phyloP scores from a whole-genome alignment of 1,139 yeast species.

The Yamadazyma friedrichii region DNA sequence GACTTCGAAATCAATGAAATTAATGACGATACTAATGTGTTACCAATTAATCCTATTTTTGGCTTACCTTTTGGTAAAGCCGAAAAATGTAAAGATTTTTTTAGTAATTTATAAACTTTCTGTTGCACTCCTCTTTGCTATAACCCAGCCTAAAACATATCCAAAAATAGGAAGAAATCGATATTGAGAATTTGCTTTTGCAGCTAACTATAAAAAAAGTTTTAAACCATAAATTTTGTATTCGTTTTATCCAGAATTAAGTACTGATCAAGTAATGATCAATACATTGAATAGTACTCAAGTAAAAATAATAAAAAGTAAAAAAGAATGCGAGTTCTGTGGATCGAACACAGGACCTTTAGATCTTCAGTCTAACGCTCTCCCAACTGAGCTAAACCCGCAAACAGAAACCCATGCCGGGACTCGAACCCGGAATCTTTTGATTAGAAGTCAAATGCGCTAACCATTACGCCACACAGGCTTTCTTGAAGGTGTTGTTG shows the following conservation, averaged over 20 bases:
- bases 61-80: slow-evolving; percentile 49
- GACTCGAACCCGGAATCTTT: slow-evolving; percentile 35
- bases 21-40: slow-evolving; percentile 24
- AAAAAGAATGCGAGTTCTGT: slow-evolving; percentile 70
- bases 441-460: slow-evolving; percentile 35
- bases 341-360: slow-evolving; percentile 95
- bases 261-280: too few species aligned
- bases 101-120: slow-evolving; percentile 5
- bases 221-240: too few species aligned
- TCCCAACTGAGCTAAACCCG: slow-evolving; percentile 86
- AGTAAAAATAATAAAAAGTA: background rate
- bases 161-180: background rate
- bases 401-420: slow-evolving; percentile 33
- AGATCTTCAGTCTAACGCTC: slow-evolving; percentile 92
- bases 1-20: slow-evolving; percentile 20
- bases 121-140: background rate
- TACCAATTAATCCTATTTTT: slow-evolving; percentile 59
- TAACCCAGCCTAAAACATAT: background rate
- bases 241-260: too few species aligned
- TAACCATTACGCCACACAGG: slow-evolving; percentile 33
- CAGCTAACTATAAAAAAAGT: too few species aligned
- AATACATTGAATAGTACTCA: too few species aligned
- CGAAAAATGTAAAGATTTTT: slow-evolving; percentile 19
- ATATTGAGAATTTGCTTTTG: background rate
- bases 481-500: slow-evolving; percentile 6